Evolutionary conservation across 495 filamentous ascomycete genomes (phyloP), one percentile per base, ranked within the genome.

Genomic region (Podospora tetraspora): DNA sequence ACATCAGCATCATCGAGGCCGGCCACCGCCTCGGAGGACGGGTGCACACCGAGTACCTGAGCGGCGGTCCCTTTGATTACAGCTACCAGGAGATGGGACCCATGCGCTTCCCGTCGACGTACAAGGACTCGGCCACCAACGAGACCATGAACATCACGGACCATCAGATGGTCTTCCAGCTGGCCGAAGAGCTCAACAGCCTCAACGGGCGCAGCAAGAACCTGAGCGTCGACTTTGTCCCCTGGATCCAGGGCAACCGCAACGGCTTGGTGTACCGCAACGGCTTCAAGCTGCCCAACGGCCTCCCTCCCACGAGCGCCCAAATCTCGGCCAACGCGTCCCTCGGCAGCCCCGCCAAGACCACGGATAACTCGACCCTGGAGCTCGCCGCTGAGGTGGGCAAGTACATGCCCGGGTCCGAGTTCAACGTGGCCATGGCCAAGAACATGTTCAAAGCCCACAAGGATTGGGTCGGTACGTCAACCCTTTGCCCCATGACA

Each of bases 1-100:
- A 81, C 66, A 67, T 81, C 64, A 75, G 62, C 19, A 80, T 82
- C 63, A 74, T 81, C 59, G 81, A 82, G 73, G 76, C 78, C 30
- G 73, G 70, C 22, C 61, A 80, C 34, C 71, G 74, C n/a, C 73
- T 82, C 7, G 75, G 77, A 59, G 82, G 89, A 3, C 82, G 88
- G 3, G 85, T 91, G 24, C 85, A 85, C 66, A 90, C 88, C 4
- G 82, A 83, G 57, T 90, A 90, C 65, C 81, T 91, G 0, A 83
- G 80, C 27, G 82, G 85, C 27, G 82, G 83, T 0, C 87, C 88
- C 0, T 85, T 87, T 25, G 80, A 92, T 19, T 91, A 91, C 67
- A 86, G 88, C 58, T 92, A 91, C 66, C 88, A 91, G 70, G 89
- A 92, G 72, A 91, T 92, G 89, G 89, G 89, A 0, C 88, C 89